These are phyloP conservation scores for Cladorrhinum samala DNA, from an alignment of 495 filamentous ascomycete species.

Conservation along the genomic window DNA sequence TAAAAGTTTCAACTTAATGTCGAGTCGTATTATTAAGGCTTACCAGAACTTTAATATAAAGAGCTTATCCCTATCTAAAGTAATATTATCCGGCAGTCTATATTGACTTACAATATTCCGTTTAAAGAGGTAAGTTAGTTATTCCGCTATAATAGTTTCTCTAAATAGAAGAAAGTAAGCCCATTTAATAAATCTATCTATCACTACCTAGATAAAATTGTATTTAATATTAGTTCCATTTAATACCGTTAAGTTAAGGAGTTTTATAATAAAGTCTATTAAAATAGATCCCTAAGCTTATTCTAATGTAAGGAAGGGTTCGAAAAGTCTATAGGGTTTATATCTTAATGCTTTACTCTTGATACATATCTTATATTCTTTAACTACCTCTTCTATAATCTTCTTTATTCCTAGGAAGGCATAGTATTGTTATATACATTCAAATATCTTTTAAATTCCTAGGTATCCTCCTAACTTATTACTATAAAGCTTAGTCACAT, in stretches of 20 bases:
- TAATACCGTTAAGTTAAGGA: not conserved
- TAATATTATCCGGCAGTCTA: not conserved
- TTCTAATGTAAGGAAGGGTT: not conserved
- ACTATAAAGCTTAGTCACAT: not conserved
- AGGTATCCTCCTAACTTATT: not conserved
- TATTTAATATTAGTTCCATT: not conserved
- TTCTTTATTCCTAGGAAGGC: not conserved
- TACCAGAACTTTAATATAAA: not conserved
- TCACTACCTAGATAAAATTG: not conserved
- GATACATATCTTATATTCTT: not conserved
- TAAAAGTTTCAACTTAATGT: conserved; percentile 20
- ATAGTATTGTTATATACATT: not conserved
- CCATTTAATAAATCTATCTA: not conserved
- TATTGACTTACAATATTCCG: not conserved
- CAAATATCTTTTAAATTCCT: not conserved
- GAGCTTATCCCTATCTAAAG: not conserved
- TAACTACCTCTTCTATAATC: not conserved
- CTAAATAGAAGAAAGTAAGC: not conserved
- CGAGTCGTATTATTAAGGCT: not conserved
- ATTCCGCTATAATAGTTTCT: not conserved
- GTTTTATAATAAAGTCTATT: not conserved
- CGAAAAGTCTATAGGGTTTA: not conserved
- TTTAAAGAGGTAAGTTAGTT: not conserved
- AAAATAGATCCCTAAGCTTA: not conserved
- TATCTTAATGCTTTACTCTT: not conserved